Base-by-base conservation (phyloP, 108 stramenopile genomes). In the Aurantiochytrium sp. region DNA sequence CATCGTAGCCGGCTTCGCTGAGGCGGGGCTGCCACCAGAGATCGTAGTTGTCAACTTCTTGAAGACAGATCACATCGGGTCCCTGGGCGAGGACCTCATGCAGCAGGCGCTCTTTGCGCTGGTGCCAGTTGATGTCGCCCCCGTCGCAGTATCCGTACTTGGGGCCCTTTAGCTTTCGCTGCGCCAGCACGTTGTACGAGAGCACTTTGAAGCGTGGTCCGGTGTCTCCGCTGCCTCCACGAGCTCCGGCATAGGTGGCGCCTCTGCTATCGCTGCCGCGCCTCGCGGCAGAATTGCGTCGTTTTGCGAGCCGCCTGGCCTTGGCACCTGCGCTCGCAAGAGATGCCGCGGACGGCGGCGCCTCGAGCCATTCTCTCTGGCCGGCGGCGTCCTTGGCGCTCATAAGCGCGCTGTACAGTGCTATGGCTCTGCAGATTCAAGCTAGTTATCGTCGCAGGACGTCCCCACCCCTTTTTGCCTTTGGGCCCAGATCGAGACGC, bases 1-100 rank as follows among this genome's bases (percentile, higher is more conserved):
- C 69, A 42, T 92, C 92, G 73, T 92, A 92, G 4, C 92, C 92
- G 17, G 89, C 89, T 31, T 48, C 37, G 22, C 45, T 85, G n/a
- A 92, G 88, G 68, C 88, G 89, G 27, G 92, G 91, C 36, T 86
- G 55, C 92, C 92, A 92, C 91, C 91, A 92, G 32, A 89, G 73
- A 36, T 90, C 55, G 52, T 89, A 92, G 15, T 89, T 52, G 24
- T 92, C 91, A 24, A 92, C 92, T 5, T 91, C 91, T 55, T 92
- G 92, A 4, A 92, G 89, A 30, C 90, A 90, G 21, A 92, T 30
- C 45, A 92, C 68, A 24, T 91, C 90, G 34, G 90, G 85, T 27
- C 87, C 87, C 45, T 39, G 81, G 8, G 69, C 39, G 85, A 68
- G 39, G 15, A 68, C 73, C 42, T 48, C 39, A 22, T 81, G 6